phyloP scores from a whole-genome alignment of 1,284 basidiomycete species.

The Phenoliferia sp. region DNA sequence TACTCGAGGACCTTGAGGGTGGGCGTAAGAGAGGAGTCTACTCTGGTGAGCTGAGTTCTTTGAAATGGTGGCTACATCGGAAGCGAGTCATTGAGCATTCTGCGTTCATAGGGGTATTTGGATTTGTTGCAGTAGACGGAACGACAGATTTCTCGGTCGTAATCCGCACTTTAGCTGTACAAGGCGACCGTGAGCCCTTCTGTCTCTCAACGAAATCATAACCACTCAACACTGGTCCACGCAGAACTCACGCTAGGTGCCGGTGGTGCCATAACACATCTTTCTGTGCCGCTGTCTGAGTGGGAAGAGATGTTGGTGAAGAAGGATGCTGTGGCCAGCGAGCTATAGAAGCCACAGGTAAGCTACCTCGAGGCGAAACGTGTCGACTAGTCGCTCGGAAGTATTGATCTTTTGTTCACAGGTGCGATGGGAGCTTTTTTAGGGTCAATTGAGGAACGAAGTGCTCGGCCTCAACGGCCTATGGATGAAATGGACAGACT shows the following conservation, averaged over 20 bases:
- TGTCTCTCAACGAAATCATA: background rate
- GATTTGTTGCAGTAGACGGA: slow-evolving; percentile 86
- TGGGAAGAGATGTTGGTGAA: slow-evolving; percentile 94
- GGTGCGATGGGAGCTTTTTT: background rate
- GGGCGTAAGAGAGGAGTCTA: slow-evolving; percentile 67
- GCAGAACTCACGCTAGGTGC: slow-evolving; percentile 61
- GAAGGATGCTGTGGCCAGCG: slow-evolving; percentile 47
- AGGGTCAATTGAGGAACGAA: background rate
- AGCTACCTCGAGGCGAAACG: background rate
- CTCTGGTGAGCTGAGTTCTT: slow-evolving; percentile 57
- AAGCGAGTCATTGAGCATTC: background rate
- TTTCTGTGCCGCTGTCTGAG: slow-evolving; percentile 78
- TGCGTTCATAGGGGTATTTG: slow-evolving; percentile 59
- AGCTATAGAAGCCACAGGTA: background rate
- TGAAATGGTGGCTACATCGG: too few relatives aligned
- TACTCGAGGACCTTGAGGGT: slow-evolving; percentile 76
- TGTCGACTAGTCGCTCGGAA: background rate
- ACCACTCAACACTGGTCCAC: background rate
- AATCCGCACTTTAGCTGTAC: slow-evolving; percentile 84
- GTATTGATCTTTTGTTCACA: too few relatives aligned
- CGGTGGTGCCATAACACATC: slow-evolving; percentile 91
- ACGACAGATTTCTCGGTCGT: slow-evolving; percentile 82
- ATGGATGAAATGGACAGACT: background rate
- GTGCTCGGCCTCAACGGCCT: background rate
- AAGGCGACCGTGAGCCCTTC: slow-evolving; percentile 48